phyloP scores from a whole-genome alignment of 1,284 basidiomycete species.

The Dichomitus squalens region DNA sequence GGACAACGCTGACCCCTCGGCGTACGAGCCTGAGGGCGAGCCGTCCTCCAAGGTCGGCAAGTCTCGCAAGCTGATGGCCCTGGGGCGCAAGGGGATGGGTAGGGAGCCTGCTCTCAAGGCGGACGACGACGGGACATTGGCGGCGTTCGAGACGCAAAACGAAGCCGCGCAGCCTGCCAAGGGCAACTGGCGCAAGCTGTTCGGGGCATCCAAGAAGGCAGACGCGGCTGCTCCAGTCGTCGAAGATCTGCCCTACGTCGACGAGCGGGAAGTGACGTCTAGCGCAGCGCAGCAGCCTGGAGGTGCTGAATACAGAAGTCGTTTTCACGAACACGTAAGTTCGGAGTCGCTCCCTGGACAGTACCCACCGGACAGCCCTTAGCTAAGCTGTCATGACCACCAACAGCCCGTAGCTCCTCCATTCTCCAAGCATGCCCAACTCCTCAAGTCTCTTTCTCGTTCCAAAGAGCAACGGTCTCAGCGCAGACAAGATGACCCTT shows the following conservation, averaged over 20 bases:
- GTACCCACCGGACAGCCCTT: background rate
- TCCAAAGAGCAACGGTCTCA: background rate
- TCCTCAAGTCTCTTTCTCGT: background rate
- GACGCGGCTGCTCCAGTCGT: background rate
- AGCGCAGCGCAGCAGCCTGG: background rate
- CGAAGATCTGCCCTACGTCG: background rate
- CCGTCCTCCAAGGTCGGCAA: constrained; percentile 31
- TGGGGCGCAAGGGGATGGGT: constrained; percentile 42
- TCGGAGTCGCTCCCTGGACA: background rate
- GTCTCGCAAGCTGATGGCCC: constrained; percentile 44
- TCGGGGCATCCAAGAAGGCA: background rate
- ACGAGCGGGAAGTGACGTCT: background rate
- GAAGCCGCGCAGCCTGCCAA: constrained; percentile 9
- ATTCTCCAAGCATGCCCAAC: background rate
- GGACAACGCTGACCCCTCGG: constrained; percentile 33
- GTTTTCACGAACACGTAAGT: constrained; percentile 1
- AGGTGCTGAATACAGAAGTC: background rate
- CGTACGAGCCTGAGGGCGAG: background rate
- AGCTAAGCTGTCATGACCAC: background rate
- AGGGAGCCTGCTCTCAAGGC: constrained; percentile 30
- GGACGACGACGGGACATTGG: constrained; percentile 30
- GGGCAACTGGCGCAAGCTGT: constrained; percentile 3
- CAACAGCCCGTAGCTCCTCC: background rate
- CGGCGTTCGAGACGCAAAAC: background rate
- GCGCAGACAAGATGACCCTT: background rate